Evolutionary conservation across 148 eudicot genomes (phyloP).

Genomic region (Chenopodium quinoa): DNA sequence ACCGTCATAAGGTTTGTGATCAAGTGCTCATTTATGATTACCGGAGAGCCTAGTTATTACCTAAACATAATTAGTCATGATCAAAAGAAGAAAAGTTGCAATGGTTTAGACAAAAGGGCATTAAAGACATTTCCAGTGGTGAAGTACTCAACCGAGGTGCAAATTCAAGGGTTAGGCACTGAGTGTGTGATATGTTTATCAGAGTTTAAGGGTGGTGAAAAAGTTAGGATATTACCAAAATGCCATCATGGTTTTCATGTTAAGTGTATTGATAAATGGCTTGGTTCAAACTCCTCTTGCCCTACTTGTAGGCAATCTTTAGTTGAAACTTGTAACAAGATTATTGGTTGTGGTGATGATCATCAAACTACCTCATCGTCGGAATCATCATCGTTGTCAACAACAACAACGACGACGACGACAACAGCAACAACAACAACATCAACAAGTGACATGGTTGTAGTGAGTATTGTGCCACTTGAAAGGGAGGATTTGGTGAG

Average conservation of each 20-base stretch:
- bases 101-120: conserved; percentile 49
- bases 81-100: not conserved
- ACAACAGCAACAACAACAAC: not conserved
- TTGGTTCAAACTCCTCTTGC: conserved; percentile 74
- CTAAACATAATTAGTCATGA: conserved; percentile 19
- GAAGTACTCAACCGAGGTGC: conserved; percentile 43
- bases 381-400: conserved; percentile 23
- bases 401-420: conserved; percentile 7
- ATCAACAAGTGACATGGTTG: conserved; percentile 21
- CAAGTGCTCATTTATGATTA: conserved; percentile 25
- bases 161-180: conserved; percentile 48
- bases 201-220: conserved; percentile 56
- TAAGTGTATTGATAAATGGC: conserved; percentile 80
- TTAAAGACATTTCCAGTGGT: conserved; percentile 58
- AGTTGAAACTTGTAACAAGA: conserved; percentile 61
- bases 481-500: conserved; percentile 51
- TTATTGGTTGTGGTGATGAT: conserved; percentile 32
- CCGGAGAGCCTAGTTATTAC: conserved; percentile 22
- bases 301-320: conserved; percentile 85
- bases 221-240: conserved; percentile 60
- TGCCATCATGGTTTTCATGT: conserved; percentile 86
- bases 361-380: conserved; percentile 24
- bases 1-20: conserved; percentile 30
- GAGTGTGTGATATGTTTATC: conserved; percentile 85
- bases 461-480: conserved; percentile 44